phyloP scores from a whole-genome alignment of 2,329 filamentous ascomycete genomes.

The Ilyonectria mors-panacis region DNA sequence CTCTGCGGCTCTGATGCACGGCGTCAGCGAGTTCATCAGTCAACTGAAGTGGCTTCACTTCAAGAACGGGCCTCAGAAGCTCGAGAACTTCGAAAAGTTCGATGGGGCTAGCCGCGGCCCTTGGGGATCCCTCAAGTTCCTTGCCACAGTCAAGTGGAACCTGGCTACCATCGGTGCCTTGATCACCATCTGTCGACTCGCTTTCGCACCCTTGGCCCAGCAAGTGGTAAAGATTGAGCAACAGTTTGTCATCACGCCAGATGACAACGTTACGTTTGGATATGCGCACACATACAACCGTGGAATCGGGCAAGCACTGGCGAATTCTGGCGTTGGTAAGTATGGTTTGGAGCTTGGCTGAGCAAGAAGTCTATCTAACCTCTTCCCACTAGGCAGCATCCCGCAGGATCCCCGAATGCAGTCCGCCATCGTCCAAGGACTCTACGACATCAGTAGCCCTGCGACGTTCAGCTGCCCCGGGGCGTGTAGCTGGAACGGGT shows the following conservation, averaged over 20 bases:
- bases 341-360: too few relatives aligned
- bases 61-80: not conserved
- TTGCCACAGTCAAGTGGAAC: constrained; percentile 15
- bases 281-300: constrained; percentile 22
- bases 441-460: constrained; percentile 19
- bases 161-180: constrained; percentile 33
- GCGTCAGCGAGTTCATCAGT: constrained; percentile 30
- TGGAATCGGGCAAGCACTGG: too few relatives aligned
- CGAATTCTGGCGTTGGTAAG: too few relatives aligned
- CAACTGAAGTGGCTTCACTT: constrained; percentile 37
- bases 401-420: constrained; percentile 25
- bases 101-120: constrained; percentile 32
- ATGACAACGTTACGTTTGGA: constrained; percentile 21
- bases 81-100: constrained; percentile 24
- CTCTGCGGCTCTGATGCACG: constrained; percentile 25
- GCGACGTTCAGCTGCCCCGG: constrained; percentile 25
- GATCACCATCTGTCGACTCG: constrained; percentile 18
- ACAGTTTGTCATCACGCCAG: not conserved
- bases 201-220: constrained; percentile 27
- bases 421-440: constrained; percentile 26
- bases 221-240: constrained; percentile 17
- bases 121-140: constrained; percentile 21
- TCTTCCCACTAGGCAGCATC: not conserved
- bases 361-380: not conserved
- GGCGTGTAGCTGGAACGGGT: constrained; percentile 20